Evolutionary conservation across 2,329 filamentous ascomycete species (phyloP).

Genomic region (Lanzia echinophila): DNA sequence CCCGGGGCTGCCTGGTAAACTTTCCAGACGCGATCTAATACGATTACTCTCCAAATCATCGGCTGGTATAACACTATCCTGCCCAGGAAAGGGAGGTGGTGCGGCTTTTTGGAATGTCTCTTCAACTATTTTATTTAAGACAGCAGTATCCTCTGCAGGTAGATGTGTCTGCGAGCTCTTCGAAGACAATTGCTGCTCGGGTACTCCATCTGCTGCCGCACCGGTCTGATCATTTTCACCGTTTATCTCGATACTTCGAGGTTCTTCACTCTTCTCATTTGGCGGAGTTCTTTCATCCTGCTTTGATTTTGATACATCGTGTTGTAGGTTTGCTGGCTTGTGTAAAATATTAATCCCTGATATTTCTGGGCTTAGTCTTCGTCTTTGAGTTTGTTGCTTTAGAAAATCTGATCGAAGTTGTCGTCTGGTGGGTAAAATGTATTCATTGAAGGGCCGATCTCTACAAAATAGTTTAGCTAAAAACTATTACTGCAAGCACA

Average conservation of each 20-base stretch:
- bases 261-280: conserved; percentile 17
- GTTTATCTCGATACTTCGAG: conserved; percentile 10
- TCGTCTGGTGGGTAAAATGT: conserved; percentile 45
- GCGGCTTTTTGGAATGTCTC: conserved; percentile 20
- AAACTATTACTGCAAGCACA: not conserved
- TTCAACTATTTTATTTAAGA: conserved; percentile 21
- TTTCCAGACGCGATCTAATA: conserved; percentile 22
- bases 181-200: conserved; percentile 23
- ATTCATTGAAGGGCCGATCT: conserved; percentile 45
- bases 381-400: conserved; percentile 30
- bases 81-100: conserved; percentile 10
- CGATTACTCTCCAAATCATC: conserved; percentile 22
- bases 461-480: conserved; percentile 31
- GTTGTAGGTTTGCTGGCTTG: conserved; percentile 17
- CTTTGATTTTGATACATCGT: conserved; percentile 22
- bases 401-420: conserved; percentile 39
- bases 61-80: conserved; percentile 9
- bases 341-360: conserved; percentile 14
- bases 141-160: conserved; percentile 18
- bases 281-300: conserved; percentile 24
- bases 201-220: conserved; percentile 8
- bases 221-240: conserved; percentile 11
- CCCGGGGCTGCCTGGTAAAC: conserved; percentile 27
- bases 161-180: conserved; percentile 29
- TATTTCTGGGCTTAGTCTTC: conserved; percentile 20